Evolutionary conservation across 208 protist species (phyloP).

Genomic region (Trypanosoma conorhini): DNA sequence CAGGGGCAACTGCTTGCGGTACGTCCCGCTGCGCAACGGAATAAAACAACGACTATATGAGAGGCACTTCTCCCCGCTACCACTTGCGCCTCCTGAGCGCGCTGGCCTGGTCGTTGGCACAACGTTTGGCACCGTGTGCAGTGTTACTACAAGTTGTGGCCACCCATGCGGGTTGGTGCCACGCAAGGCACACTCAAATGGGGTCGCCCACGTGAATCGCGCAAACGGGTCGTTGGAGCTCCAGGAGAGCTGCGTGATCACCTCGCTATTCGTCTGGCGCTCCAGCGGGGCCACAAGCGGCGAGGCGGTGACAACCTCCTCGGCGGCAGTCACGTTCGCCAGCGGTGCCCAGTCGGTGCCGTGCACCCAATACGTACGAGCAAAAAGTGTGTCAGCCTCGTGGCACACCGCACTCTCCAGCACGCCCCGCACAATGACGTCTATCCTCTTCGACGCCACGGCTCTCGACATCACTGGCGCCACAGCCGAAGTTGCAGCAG

Average conservation of each 20-base stretch:
- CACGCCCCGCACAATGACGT: conserved; percentile 77
- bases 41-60: conserved; percentile 83
- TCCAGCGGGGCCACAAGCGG: conserved; percentile 40
- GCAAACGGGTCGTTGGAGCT: conserved; percentile 53
- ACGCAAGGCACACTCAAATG: conserved; percentile 81
- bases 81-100: not conserved
- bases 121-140: conserved; percentile 52
- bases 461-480: not conserved
- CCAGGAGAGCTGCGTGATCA: conserved; percentile 81
- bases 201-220: conserved; percentile 69
- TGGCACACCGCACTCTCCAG: conserved; percentile 81
- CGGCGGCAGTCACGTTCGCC: conserved; percentile 3
- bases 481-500: not conserved
- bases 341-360: conserved; percentile 79
- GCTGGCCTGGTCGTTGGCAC: conserved; percentile 22
- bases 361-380: conserved; percentile 83
- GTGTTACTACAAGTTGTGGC: conserved; percentile 81
- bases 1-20: conserved; percentile 54
- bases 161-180: conserved; percentile 84
- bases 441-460: conserved; percentile 47
- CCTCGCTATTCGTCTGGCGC: conserved; percentile 71
- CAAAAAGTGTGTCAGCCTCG: conserved; percentile 60
- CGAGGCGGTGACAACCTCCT: not conserved
- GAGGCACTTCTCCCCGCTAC: conserved; percentile 10
- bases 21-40: conserved; percentile 64